phyloP scores from a whole-genome alignment of 495 filamentous ascomycete genomes.

The Penicillium waksmanii region DNA sequence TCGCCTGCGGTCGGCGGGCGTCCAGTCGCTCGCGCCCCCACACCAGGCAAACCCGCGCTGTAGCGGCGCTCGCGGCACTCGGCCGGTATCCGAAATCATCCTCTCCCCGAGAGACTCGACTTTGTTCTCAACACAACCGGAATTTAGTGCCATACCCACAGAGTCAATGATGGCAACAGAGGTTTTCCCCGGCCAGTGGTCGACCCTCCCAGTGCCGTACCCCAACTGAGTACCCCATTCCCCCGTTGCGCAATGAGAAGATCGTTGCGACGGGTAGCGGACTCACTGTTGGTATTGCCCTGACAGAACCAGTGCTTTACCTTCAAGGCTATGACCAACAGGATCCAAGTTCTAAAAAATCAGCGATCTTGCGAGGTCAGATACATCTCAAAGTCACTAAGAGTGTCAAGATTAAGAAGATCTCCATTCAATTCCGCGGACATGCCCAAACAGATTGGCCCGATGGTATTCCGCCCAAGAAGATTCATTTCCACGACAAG shows the following conservation, averaged over 20 bases:
- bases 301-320: constrained; percentile 90
- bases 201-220: constrained; percentile 25
- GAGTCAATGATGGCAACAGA: constrained; percentile 40
- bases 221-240: constrained; percentile 39
- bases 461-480: constrained; percentile 90
- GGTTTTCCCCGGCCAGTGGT: constrained; percentile 30
- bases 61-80: constrained; percentile 22
- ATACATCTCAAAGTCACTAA: constrained; percentile 84
- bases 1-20: constrained; percentile 42
- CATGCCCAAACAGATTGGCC: constrained; percentile 94
- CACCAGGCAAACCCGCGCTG: constrained; percentile 27
- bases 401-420: constrained; percentile 91
- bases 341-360: constrained; percentile 67
- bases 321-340: constrained; percentile 89
- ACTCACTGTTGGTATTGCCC: constrained; percentile 68
- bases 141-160: constrained; percentile 32
- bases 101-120: constrained; percentile 34
- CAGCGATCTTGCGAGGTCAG: constrained; percentile 84
- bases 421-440: constrained; percentile 84
- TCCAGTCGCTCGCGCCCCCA: constrained; percentile 31
- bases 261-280: constrained; percentile 76
- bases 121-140: constrained; percentile 26
- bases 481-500: constrained; percentile 80
- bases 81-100: constrained; percentile 50
- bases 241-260: constrained; percentile 57